phyloP scores from a whole-genome alignment of 495 filamentous ascomycete genomes.

The Daldinia vernicosa region DNA sequence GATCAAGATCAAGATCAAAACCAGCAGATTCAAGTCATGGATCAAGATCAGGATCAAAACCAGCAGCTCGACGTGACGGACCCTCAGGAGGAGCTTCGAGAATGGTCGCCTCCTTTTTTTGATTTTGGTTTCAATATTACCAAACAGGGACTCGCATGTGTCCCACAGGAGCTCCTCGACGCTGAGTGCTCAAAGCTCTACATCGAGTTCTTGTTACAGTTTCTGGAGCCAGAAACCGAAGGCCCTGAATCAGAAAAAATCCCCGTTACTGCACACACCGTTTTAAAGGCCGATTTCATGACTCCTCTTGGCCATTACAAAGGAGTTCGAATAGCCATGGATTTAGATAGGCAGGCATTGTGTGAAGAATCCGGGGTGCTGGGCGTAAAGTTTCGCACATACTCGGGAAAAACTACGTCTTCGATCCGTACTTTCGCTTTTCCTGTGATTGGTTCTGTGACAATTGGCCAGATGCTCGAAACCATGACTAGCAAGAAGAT shows the following conservation, averaged over 20 bases:
- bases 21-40: too few species aligned
- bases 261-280: not conserved
- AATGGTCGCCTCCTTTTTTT: not conserved
- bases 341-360: not conserved
- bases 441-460: not conserved
- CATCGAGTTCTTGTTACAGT: not conserved
- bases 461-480: not conserved
- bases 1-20: too few species aligned
- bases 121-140: too few species aligned
- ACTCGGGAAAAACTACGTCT: not conserved
- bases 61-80: not conserved
- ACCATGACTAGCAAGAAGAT: not conserved
- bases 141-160: too few species aligned
- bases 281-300: not conserved
- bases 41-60: not conserved
- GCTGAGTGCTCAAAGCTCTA: not conserved
- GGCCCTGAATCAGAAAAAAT: not conserved
- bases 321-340: not conserved
- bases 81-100: not conserved
- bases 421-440: not conserved
- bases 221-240: not conserved
- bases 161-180: not conserved
- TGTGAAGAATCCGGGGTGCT: not conserved
- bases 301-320: not conserved
- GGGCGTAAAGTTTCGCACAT: not conserved